These are phyloP conservation scores for Colletotrichum plurivorum DNA, from an alignment of 2,329 filamentous ascomycete genomes.

Conservation along the genomic window DNA sequence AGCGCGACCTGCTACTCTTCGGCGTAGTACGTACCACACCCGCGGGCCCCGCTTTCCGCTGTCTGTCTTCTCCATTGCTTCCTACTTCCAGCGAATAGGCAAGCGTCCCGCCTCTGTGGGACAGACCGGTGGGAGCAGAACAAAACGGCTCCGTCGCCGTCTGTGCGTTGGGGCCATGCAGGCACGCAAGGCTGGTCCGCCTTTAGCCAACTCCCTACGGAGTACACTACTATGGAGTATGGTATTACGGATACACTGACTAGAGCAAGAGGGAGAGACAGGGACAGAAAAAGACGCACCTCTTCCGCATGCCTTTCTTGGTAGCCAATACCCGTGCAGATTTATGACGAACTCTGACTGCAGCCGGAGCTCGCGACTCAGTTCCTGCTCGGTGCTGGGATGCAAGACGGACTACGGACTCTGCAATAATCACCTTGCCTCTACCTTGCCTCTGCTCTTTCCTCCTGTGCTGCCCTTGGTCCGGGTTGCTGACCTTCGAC, in stretches of 20 bases:
- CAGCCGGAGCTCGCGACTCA: constrained; percentile 25
- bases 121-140: constrained; percentile 26
- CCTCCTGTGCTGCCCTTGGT: neutral
- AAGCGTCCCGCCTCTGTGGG: constrained; percentile 36
- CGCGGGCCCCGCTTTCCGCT: constrained; percentile 20
- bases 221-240: neutral
- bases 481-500: neutral
- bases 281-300: constrained; percentile 29
- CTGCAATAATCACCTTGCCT: constrained; percentile 1
- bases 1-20: neutral
- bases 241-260: too few species aligned
- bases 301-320: constrained; percentile 3
- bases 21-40: constrained; percentile 16
- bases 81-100: constrained; percentile 32
- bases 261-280: neutral
- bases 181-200: constrained; percentile 32
- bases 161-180: constrained; percentile 39
- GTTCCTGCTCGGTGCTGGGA: constrained; percentile 12
- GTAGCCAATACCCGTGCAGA: constrained; percentile 23
- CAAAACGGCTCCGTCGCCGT: constrained; percentile 35
- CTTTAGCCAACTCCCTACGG: constrained; percentile 21
- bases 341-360: constrained; percentile 20
- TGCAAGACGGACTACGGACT: constrained; percentile 12
- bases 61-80: constrained; percentile 8
- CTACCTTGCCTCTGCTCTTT: neutral